Evolutionary conservation across 2,329 filamentous ascomycete species (phyloP), one percentile per base, ranked within the genome.

Genomic region (Cladobotryum mycophilum): DNA sequence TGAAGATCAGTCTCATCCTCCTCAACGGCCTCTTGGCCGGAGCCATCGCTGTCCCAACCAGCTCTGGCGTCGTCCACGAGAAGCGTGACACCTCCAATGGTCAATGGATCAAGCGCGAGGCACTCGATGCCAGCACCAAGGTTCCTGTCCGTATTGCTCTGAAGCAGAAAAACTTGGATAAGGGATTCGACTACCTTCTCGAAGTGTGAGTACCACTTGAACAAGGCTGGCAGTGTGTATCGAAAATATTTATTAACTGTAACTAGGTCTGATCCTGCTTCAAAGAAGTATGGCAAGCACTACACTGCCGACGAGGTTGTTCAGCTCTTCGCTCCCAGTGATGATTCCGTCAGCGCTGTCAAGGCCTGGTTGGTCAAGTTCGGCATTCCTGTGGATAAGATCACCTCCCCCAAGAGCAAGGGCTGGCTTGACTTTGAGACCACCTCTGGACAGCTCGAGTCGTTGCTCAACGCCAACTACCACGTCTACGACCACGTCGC

Each of bases 351-450:
- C 3, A 66, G 73, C 14, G 64, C 72, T 1, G 76, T 82, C 30
- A 72, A 72, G 57, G 58, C 67, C 8, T 84, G 80, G 80, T 70
- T 84, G n/a, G 62, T 69, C 17, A 61, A 64, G 5, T 71, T 74
- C 18, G 81, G 80, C 6, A 77, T 84, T 41, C 59, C 69, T 15
- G 60, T 63, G 2, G 66, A 67, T 3, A 70, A 76, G 4, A 69
- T 83, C 41, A 66, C 65, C 38, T 71, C 79, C 41, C 78, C 78
- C 0, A 68, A 70, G 40, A 74, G 74, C 25, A 71, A 74, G 48
- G 74, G 73, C 45, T 82, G 79, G 76, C 59, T 82, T 17, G 66
- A 70, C 11, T 80, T 82, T 59, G 71, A 79, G 49, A 76, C 77
- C 8, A 76, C 76, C 5, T 74, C 75, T 3, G 65, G 70, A 35